These are phyloP conservation scores for Botrytis tulipae DNA, from an alignment of 2,329 filamentous ascomycete species.

Conservation along the genomic window DNA sequence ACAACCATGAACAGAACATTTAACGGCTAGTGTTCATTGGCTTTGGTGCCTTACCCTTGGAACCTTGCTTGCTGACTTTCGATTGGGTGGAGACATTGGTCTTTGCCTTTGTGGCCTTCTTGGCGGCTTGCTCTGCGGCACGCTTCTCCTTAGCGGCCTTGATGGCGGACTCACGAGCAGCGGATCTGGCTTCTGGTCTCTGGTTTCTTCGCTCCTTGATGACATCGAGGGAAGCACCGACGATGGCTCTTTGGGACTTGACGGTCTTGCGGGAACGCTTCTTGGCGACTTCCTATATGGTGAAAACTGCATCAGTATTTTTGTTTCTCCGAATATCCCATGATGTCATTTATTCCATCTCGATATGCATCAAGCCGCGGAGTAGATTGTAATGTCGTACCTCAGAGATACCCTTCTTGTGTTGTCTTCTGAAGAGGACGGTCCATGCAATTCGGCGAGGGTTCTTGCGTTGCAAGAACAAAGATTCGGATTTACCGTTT, in stretches of 20 bases:
- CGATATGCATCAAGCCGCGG: neutral
- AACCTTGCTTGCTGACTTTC: constrained; percentile 88
- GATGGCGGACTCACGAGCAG: constrained; percentile 86
- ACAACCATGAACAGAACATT: constrained; percentile 38
- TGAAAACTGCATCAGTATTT: constrained; percentile 15
- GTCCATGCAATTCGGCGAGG: constrained; percentile 99
- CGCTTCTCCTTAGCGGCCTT: constrained; percentile 99
- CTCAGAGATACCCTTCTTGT: constrained; percentile 99
- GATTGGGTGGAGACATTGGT: constrained; percentile 66
- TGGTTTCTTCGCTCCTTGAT: constrained; percentile 98
- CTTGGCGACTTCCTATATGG: constrained; percentile 92
- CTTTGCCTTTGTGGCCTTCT: constrained; percentile 99
- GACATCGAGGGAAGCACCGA: constrained; percentile 98
- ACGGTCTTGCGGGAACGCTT: constrained; percentile 97
- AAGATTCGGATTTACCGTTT: constrained; percentile 99
- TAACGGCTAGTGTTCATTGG: constrained; percentile 84
- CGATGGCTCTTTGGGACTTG: constrained; percentile 98
- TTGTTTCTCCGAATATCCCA: constrained; percentile 8
- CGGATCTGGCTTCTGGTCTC: constrained; percentile 92
- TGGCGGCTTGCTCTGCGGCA: constrained; percentile 77
- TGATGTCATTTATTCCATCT: constrained; percentile 5
- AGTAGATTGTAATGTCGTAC: constrained; percentile 56
- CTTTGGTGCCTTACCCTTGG: constrained; percentile 87
- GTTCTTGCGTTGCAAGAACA: constrained; percentile 99
- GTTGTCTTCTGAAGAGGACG: constrained; percentile 94